A percentile compares a stretch with the other conserved stretches of the same genome.
Conservation (phyloP, 2,329 filamentous ascomycete genomes). For the Venturia carpophila region DNA sequence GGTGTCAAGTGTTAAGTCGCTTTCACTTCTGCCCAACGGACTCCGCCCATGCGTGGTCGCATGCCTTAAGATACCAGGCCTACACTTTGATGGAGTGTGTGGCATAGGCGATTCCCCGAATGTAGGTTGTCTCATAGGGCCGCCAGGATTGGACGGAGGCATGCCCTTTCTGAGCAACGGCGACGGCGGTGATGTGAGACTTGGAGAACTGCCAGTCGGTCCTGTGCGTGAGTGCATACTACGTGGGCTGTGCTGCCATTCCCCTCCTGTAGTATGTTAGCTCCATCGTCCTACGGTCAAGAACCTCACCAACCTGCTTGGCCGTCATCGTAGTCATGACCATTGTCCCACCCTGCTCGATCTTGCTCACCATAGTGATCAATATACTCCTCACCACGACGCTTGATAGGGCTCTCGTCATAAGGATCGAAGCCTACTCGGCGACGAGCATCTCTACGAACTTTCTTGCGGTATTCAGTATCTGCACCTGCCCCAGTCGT, state of each 20-base stretch:
- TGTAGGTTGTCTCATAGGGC: background rate
- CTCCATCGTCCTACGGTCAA: background rate
- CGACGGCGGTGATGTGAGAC: slow-evolving; percentile 5
- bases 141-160: background rate
- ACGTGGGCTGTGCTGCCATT: background rate
- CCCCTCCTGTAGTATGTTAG: background rate
- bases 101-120: background rate
- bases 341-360: background rate
- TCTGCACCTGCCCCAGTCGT: slow-evolving; percentile 59
- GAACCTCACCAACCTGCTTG: background rate
- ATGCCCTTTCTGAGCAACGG: slow-evolving; percentile 5
- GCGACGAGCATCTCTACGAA: slow-evolving; percentile 52
- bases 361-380: slow-evolving; percentile 14
- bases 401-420: slow-evolving; percentile 61
- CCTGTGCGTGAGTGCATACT: background rate
- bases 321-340: background rate
- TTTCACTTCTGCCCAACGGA: slow-evolving; percentile 1
- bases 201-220: slow-evolving; percentile 9
- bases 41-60: slow-evolving; percentile 4
- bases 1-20: slow-evolving; percentile 12
- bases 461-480: slow-evolving; percentile 50
- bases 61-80: background rate
- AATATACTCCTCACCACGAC: slow-evolving; percentile 58
- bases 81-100: background rate
- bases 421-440: slow-evolving; percentile 65